Conservation (phyloP, 2,329 filamentous ascomycete genomes). For the Cryoendolithus antarcticus region DNA sequence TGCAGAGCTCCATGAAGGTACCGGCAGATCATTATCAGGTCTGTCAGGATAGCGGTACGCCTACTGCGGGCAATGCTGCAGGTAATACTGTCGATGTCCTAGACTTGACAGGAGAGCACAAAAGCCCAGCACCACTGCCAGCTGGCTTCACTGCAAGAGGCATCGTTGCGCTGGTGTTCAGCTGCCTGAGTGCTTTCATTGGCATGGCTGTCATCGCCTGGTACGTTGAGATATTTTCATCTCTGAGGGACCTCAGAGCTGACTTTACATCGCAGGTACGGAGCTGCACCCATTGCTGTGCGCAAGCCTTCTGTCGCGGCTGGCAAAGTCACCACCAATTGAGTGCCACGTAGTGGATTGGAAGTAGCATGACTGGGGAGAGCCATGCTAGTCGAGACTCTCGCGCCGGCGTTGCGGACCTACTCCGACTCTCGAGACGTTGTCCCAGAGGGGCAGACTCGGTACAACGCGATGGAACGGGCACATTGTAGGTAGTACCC, state of each 20-base stretch:
- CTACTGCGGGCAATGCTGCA: slow-evolving; percentile 58
- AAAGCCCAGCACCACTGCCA: slow-evolving; percentile 44
- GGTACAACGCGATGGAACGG: no score
- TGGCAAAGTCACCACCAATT: no score
- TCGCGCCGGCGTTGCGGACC: no score
- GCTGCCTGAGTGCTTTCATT: slow-evolving; percentile 53
- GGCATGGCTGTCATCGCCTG: slow-evolving; percentile 56
- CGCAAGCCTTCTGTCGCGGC: no score
- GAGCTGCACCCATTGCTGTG: slow-evolving; percentile 14
- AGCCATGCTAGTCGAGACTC: no score
- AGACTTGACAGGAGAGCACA: slow-evolving; percentile 51
- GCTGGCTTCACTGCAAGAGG: slow-evolving; percentile 59
- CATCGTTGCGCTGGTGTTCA: slow-evolving; percentile 64
- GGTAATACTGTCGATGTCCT: slow-evolving; percentile 54
- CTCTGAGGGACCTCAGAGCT: slow-evolving; percentile 5
- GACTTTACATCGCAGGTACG: slow-evolving; percentile 19
- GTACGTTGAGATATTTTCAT: slow-evolving; percentile 36
- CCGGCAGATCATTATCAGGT: slow-evolving; percentile 48
- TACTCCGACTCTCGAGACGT: no score
- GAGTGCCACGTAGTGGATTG: no score
- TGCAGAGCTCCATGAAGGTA: slow-evolving; percentile 50
- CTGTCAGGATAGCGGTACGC: slow-evolving; percentile 42
- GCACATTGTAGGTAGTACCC: no score
- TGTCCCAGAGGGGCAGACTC: no score
- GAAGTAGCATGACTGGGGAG: no score